These are phyloP conservation scores for Fraxinus latifolia DNA, from an alignment of 305 asterid genomes.

Conservation along the genomic window DNA sequence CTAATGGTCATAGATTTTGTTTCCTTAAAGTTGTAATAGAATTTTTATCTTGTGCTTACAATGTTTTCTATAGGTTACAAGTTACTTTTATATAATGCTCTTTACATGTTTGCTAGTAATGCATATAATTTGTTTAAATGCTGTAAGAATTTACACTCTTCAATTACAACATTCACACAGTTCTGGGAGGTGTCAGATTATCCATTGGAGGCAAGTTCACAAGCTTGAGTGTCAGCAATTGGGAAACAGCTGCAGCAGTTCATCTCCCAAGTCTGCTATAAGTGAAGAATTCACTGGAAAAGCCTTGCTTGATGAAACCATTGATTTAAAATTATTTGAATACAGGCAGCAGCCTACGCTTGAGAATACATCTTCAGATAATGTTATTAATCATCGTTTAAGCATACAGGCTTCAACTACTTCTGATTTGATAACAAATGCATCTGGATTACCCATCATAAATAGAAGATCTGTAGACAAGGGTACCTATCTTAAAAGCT, in stretches of 20 bases:
- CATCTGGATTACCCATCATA: constrained; percentile 31
- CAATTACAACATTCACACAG: constrained; percentile 37
- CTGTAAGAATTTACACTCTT: not conserved
- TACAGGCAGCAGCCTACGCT: constrained; percentile 29
- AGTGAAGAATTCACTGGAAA: constrained; percentile 33
- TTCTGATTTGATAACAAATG: constrained; percentile 23
- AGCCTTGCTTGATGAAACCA: constrained; percentile 31
- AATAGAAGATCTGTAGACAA: constrained; percentile 36
- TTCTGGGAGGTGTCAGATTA: constrained; percentile 84
- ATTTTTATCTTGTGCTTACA: not conserved
- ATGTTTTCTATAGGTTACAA: not conserved
- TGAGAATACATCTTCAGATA: constrained; percentile 32
- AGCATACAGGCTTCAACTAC: constrained; percentile 24
- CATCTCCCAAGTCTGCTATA: constrained; percentile 30
- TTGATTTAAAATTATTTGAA: constrained; percentile 20
- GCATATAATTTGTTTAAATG: not conserved
- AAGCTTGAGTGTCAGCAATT: constrained; percentile 72
- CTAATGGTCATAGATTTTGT: not conserved
- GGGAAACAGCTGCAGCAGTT: constrained; percentile 38
- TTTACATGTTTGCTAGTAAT: not conserved
- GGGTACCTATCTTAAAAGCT: constrained; percentile 30
- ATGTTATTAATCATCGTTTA: constrained; percentile 24
- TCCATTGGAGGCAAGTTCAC: constrained; percentile 88
- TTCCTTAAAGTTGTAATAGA: not conserved
- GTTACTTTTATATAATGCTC: not conserved